A percentile compares a stretch with the other conserved stretches of the same genome.
These are phyloP conservation scores for Cyclotella sp. DNA, from an alignment of 108 stramenopile species.

Conservation along the genomic window DNA sequence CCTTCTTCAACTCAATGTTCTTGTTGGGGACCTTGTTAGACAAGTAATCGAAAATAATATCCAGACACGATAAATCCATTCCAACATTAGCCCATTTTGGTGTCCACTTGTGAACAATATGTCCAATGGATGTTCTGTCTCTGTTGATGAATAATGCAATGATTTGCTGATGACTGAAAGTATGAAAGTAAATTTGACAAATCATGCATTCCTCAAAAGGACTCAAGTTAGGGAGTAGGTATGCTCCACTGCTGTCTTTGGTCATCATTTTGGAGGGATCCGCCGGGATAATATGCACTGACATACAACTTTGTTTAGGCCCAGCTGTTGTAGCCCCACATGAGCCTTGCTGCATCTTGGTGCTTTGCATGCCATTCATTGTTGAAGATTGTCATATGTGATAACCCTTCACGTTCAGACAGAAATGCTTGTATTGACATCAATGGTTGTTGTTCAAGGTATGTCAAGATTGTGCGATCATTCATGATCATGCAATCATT, in stretches of 20 bases:
- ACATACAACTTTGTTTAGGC: constrained; percentile 36
- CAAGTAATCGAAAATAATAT: constrained; percentile 10
- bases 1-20: not conserved
- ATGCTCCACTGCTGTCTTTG: not conserved
- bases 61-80: constrained; percentile 5
- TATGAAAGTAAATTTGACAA: constrained; percentile 18
- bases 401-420: too few relatives aligned
- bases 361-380: too few relatives aligned
- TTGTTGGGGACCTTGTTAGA: not conserved
- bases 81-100: constrained; percentile 27
- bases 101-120: constrained; percentile 14
- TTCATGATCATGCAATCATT: too few relatives aligned
- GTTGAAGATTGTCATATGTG: too few relatives aligned
- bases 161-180: constrained; percentile 8
- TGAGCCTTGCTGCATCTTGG: too few relatives aligned
- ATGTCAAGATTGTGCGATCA: too few relatives aligned
- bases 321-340: too few relatives aligned
- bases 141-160: constrained; percentile 4
- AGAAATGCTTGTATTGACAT: too few relatives aligned
- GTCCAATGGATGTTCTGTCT: constrained; percentile 19
- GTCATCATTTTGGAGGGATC: too few relatives aligned
- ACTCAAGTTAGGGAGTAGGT: not conserved
- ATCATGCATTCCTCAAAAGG: constrained; percentile 13
- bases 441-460: too few relatives aligned
- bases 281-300: not conserved